A percentile compares a stretch with the other conserved stretches of the same genome.
Evolutionary conservation across 495 filamentous ascomycete genomes (phyloP).

Genomic region (Xylaria venustula): DNA sequence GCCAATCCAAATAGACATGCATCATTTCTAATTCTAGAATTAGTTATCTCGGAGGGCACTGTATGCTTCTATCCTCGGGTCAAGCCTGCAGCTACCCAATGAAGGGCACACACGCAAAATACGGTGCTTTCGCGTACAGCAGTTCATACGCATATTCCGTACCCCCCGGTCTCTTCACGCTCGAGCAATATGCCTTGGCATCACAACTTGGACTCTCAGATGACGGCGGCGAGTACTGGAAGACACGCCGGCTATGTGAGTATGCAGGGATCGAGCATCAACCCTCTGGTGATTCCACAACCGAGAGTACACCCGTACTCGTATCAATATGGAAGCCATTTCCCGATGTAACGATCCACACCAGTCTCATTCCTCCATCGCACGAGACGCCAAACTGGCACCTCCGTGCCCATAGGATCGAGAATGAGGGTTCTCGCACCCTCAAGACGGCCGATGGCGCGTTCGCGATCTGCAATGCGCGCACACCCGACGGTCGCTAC

Average conservation of each 20-base stretch:
- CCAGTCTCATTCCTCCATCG: conserved; percentile 60
- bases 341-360: conserved; percentile 61
- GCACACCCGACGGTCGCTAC: conserved; percentile 56
- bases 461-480: conserved; percentile 68
- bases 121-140: conserved; percentile 75
- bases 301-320: conserved; percentile 47
- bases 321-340: conserved; percentile 68
- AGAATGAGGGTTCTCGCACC: conserved; percentile 46
- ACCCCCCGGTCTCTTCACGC: conserved; percentile 68
- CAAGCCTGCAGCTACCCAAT: conserved; percentile 78
- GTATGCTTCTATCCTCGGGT: conserved; percentile 70
- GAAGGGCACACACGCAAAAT: conserved; percentile 77
- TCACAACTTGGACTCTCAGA: conserved; percentile 73
- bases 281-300: conserved; percentile 19
- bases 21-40: background rate
- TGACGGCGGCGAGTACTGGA: conserved; percentile 77
- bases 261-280: conserved; percentile 56
- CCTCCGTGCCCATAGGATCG: conserved; percentile 60
- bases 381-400: conserved; percentile 62
- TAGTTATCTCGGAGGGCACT: conserved; percentile 60
- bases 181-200: conserved; percentile 74
- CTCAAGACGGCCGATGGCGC: conserved; percentile 68
- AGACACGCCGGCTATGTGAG: conserved; percentile 61
- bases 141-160: conserved; percentile 74
- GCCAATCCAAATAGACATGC: background rate